A percentile compares a stretch with the other conserved stretches of the same genome.
Conservation (phyloP, 331 rosid genomes). For the Dryas integrifolia region DNA sequence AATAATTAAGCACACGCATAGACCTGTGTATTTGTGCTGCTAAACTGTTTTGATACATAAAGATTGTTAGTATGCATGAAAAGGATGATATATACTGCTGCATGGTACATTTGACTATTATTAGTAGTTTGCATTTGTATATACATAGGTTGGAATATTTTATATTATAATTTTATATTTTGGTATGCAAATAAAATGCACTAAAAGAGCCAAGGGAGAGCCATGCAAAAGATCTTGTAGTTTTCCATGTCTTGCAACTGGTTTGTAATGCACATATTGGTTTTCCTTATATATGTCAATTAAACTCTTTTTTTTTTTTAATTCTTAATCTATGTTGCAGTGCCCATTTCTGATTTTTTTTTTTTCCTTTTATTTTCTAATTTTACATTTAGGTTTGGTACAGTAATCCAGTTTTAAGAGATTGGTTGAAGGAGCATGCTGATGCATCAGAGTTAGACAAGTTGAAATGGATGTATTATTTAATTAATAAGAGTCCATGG, state of each 20-base stretch:
- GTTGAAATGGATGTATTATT: slow-evolving; percentile 85
- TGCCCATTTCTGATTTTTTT: slow-evolving; percentile 26
- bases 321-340: not conserved
- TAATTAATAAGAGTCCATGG: slow-evolving; percentile 85
- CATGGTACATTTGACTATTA: not conserved
- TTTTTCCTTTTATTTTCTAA: not conserved
- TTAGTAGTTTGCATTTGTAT: not conserved
- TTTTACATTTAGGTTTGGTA: slow-evolving; percentile 61
- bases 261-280: not conserved
- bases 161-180: not conserved
- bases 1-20: not conserved
- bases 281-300: not conserved
- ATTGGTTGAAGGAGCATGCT: slow-evolving; percentile 78
- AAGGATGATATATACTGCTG: not conserved
- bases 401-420: slow-evolving; percentile 75
- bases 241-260: not conserved
- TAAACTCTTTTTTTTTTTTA: not conserved
- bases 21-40: not conserved
- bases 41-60: not conserved
- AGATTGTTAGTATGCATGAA: not conserved
- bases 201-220: not conserved
- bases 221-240: not conserved
- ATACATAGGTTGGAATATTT: not conserved
- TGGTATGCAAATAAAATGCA: not conserved
- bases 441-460: slow-evolving; percentile 65